phyloP scores from a whole-genome alignment of 2,329 filamentous ascomycete genomes.

The Fusarium sp. region DNA sequence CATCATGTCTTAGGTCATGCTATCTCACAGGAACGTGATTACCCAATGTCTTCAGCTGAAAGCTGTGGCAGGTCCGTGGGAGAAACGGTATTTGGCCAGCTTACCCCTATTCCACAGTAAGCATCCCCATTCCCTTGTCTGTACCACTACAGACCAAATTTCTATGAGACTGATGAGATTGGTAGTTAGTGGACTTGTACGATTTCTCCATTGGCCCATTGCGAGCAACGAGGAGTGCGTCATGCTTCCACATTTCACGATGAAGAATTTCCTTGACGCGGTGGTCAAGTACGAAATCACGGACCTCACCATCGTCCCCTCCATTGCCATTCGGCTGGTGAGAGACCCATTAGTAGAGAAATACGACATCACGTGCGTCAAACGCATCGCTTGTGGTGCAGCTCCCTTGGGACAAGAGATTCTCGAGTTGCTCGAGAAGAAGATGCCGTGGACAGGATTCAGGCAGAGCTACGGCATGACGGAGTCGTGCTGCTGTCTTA shows the following conservation, averaged over 20 bases:
- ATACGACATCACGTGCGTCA: conserved; percentile 26
- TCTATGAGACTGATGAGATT: too few species aligned
- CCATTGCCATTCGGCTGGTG: conserved; percentile 39
- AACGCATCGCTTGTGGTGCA: conserved; percentile 25
- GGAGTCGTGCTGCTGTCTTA: conserved; percentile 82
- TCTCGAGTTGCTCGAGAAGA: conserved; percentile 11
- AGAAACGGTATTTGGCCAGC: conserved; percentile 28
- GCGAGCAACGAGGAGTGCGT: conserved; percentile 36
- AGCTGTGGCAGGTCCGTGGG: conserved; percentile 5
- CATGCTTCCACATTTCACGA: conserved; percentile 41
- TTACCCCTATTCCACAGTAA: conserved; percentile 46
- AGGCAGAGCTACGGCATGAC: conserved; percentile 83
- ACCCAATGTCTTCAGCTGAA: conserved; percentile 32
- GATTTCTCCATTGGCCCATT: conserved; percentile 33
- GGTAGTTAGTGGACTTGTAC: conserved; percentile 19
- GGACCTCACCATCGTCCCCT: conserved; percentile 42
- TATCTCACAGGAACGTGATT: conserved; percentile 39
- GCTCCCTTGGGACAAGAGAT: conserved; percentile 30
- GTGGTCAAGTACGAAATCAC: conserved; percentile 36
- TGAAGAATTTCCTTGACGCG: conserved; percentile 33
- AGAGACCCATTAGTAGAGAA: conserved; percentile 31
- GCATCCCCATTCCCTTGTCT: background rate
- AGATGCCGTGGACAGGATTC: conserved; percentile 27
- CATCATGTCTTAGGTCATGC: conserved; percentile 21
- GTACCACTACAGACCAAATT: too few species aligned